phyloP scores from a whole-genome alignment of 163 green algal species.

The Chlamydomonas reinhardtii region DNA sequence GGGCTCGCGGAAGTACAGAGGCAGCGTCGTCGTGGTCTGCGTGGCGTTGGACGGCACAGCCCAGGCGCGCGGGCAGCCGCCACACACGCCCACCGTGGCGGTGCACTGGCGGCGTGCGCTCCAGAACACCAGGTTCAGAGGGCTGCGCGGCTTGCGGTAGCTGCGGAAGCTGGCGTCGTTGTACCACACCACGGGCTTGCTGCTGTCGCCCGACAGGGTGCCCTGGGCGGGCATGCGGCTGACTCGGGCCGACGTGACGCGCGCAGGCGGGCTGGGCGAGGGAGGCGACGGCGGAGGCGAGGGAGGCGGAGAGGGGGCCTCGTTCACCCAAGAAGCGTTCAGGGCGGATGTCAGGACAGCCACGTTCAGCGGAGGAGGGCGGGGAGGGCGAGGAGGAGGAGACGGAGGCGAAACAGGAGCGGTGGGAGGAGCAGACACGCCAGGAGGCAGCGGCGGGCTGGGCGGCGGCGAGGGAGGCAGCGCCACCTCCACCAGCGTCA shows the following conservation, averaged over 20 bases:
- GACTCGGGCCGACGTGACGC: neutral
- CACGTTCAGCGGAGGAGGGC: neutral
- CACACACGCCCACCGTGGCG: neutral
- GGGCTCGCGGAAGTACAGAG: conserved; percentile 27
- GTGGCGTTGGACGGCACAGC: neutral
- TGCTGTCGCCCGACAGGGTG: neutral
- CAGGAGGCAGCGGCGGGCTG: conserved; percentile 6
- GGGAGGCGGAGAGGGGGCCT: neutral
- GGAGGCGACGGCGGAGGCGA: neutral
- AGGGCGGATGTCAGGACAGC: neutral
- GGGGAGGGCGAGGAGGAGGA: neutral
- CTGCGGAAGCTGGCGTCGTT: conserved; percentile 16
- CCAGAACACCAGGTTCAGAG: conserved; percentile 33
- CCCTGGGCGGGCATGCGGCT: conserved; percentile 5
- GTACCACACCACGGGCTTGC: conserved; percentile 16
- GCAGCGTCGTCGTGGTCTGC: neutral
- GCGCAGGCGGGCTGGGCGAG: no score
- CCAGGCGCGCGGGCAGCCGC: conserved; percentile 21
- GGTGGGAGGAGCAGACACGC: neutral
- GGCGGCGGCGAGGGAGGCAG: neutral
- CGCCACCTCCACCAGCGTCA: neutral
- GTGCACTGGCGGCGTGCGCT: neutral
- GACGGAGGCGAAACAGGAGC: neutral
- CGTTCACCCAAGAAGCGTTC: neutral
- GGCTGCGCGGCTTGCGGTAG: conserved; percentile 10